These are phyloP conservation scores for Russula earlei DNA, from an alignment of 768 basidiomycete genomes.

Conservation along the genomic window DNA sequence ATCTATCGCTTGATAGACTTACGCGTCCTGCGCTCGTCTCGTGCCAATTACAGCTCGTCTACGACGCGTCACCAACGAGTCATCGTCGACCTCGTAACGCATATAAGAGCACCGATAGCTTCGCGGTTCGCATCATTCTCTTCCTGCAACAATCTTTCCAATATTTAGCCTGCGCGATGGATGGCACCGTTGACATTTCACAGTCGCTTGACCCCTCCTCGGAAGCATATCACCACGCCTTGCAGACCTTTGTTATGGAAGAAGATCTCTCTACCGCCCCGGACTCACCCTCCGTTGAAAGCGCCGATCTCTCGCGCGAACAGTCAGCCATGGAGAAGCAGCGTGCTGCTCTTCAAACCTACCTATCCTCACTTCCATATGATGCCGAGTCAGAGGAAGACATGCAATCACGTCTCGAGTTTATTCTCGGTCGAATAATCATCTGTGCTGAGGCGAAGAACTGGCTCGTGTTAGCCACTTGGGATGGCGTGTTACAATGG, in stretches of 20 bases:
- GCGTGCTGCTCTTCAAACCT: conserved; percentile 49
- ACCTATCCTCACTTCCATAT: conserved; percentile 64
- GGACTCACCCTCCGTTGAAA: conserved; percentile 33
- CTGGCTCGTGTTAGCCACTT: conserved; percentile 63
- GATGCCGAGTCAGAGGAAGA: conserved; percentile 58
- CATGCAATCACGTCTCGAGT: conserved; percentile 61
- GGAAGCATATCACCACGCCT: conserved; percentile 9
- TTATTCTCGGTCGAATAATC: conserved; percentile 58
- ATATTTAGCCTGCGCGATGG: conserved; percentile 14
- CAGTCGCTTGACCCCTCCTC: conserved; percentile 2
- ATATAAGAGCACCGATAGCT: conserved; percentile 7
- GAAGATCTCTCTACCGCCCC: conserved; percentile 35
- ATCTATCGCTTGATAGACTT: neutral
- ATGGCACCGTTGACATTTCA: conserved; percentile 4
- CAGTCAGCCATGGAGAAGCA: conserved; percentile 43
- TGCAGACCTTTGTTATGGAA: conserved; percentile 35
- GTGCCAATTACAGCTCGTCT: too few relatives aligned
- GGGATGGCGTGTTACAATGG: conserved; percentile 80
- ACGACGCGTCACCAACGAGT: conserved; percentile 19
- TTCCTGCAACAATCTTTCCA: conserved; percentile 9
- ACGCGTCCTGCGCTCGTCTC: too few relatives aligned
- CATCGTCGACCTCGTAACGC: neutral
- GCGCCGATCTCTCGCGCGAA: conserved; percentile 23
- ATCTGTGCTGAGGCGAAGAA: conserved; percentile 67
- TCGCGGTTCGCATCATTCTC: conserved; percentile 18